phyloP scores from a whole-genome alignment of 129 eudicot species.

The Scalesia atractyloides region DNA sequence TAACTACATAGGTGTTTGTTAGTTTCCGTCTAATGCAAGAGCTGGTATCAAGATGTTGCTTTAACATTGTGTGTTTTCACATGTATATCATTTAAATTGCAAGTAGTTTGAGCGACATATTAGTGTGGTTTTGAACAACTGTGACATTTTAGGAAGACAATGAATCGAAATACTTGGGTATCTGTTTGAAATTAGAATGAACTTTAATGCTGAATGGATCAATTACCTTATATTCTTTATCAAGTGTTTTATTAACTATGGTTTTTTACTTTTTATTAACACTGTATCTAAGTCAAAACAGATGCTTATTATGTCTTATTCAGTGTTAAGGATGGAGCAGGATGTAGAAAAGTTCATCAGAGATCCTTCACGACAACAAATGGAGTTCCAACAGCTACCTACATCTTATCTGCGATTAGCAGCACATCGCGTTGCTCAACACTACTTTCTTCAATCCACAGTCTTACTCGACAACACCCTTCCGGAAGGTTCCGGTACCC shows the following conservation, averaged over 20 bases:
- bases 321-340: constrained; percentile 93
- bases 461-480: constrained; percentile 68
- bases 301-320: constrained; percentile 17
- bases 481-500: constrained; percentile 80
- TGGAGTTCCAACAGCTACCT: constrained; percentile 92
- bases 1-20: too few relatives aligned
- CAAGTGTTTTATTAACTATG: too few relatives aligned
- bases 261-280: too few relatives aligned
- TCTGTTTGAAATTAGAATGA: too few relatives aligned
- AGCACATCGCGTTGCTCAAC: constrained; percentile 97
- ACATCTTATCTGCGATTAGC: constrained; percentile 89
- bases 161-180: too few relatives aligned
- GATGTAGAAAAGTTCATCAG: constrained; percentile 83
- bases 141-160: background rate
- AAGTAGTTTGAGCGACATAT: background rate
- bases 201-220: too few relatives aligned
- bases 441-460: constrained; percentile 82
- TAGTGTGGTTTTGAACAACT: background rate
- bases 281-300: background rate
- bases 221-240: too few relatives aligned
- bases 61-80: too few relatives aligned
- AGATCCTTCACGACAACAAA: constrained; percentile 78
- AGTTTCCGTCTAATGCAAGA: too few relatives aligned
- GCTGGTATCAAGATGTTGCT: too few relatives aligned
- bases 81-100: background rate